Evolutionary conservation across 805 yeast species (phyloP), one percentile per base, ranked within the genome.

Genomic region (Wickerhamiella domercqiae): DNA sequence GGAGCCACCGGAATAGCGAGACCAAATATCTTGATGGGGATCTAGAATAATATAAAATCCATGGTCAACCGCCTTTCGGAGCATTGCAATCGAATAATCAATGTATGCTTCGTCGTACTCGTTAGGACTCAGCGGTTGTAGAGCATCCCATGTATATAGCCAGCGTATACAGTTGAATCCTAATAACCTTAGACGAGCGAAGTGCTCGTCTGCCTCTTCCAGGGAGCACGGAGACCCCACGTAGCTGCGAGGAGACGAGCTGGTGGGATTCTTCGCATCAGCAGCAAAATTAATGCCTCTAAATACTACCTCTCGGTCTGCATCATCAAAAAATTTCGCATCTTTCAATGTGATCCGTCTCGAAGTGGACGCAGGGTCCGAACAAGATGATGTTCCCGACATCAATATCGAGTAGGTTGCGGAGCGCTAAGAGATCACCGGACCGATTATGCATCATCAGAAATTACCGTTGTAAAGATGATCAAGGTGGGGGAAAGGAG

Each of bases 11-110:
- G 73, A 62, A 53, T 66, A 78, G 39, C 95, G 67, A 2, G 90
- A 76, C 96, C 96, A 84, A 17, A 78, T 90, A 54, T 84, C 96
- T 55, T 84, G 96, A 56, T 84, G 96, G 0, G 93, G 81, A 52
- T 84, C 95, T 41, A 86, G 50, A 45, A 80, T 73, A 9, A 84
- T 82, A 49, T 80, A 82, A 17, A 84, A 55, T 1, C 87, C 94
- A 25, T 76, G 62, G 19, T 64, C 51, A 11, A 40, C 38, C 11
- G 81, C 67, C 6, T 72, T 66, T 40, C 68, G 62, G 37, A 84
- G 55, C 15, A 83, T 63, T 40, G 72, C 62, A 32, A 77, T 63
- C 0, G 87, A 71, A 54, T 77, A 83, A 32, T 75, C 74, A 31
- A 82, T 68, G 49, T 70, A 84, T 19, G 71, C 84, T 34, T 71